Evolutionary conservation across 805 yeast genomes (phyloP).

Genomic region (Lipomyces starkeyi): DNA sequence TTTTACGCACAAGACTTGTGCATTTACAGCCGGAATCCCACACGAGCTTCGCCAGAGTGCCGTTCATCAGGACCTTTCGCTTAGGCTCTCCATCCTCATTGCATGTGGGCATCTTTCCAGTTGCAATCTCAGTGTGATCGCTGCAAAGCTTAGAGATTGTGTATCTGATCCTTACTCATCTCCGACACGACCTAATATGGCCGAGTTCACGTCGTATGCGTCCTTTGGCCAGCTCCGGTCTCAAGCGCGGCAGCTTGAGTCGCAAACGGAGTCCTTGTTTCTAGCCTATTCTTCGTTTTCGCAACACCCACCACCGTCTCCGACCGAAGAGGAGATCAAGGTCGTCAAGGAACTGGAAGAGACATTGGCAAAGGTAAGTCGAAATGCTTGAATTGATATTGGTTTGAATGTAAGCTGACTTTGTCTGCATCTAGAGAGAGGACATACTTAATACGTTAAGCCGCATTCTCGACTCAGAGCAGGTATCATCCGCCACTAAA

Average conservation of each 20-base stretch:
- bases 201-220: slow-evolving; percentile 26
- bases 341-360: slow-evolving; percentile 58
- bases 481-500: slow-evolving; percentile 70
- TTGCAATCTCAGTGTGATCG: background rate
- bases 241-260: slow-evolving; percentile 72
- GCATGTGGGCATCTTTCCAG: background rate
- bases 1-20: background rate
- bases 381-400: slow-evolving; percentile 36
- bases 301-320: slow-evolving; percentile 55
- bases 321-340: slow-evolving; percentile 56
- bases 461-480: slow-evolving; percentile 61
- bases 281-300: slow-evolving; percentile 62
- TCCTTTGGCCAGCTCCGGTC: slow-evolving; percentile 72
- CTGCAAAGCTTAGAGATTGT: background rate
- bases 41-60: background rate
- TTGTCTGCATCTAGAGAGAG: slow-evolving; percentile 50
- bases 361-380: slow-evolving; percentile 52
- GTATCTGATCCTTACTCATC: background rate
- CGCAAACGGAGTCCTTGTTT: slow-evolving; percentile 63
- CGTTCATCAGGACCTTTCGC: too few species aligned
- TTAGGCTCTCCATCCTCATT: background rate
- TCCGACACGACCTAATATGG: slow-evolving; percentile 9
- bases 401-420: background rate
- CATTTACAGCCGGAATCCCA: background rate
- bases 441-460: slow-evolving; percentile 58